phyloP scores from a whole-genome alignment of 1,284 basidiomycete species.

The Naganishia albida region DNA sequence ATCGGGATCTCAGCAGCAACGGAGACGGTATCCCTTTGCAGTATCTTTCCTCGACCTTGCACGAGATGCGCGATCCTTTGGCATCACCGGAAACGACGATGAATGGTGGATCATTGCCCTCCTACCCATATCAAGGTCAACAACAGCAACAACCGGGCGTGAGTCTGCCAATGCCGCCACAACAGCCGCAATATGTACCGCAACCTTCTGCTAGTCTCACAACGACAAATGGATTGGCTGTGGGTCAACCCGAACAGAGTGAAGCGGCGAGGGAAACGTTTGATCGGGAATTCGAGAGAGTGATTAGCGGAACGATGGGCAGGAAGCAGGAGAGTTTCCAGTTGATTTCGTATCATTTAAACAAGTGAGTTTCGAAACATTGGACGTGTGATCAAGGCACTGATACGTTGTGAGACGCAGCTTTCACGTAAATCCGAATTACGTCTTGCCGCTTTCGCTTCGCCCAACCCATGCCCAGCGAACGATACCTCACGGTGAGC shows the following conservation, averaged over 20 bases:
- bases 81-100: conserved; percentile 12
- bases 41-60: conserved; percentile 26
- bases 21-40: conserved; percentile 17
- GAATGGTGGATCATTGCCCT: conserved; percentile 3
- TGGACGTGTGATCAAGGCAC: conserved; percentile 50
- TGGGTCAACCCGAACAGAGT: conserved; percentile 16
- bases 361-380: conserved; percentile 59
- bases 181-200: neutral
- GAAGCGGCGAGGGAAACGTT: conserved; percentile 36
- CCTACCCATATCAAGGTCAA: conserved; percentile 6
- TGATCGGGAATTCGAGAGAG: conserved; percentile 25
- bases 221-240: conserved; percentile 11
- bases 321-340: conserved; percentile 32
- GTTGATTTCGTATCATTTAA: conserved; percentile 72
- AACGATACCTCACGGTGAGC: conserved; percentile 72
- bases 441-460: conserved; percentile 82
- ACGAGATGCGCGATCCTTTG: conserved; percentile 20
- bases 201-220: neutral
- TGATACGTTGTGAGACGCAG: conserved; percentile 36
- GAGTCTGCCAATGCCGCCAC: neutral
- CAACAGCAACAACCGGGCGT: conserved; percentile 10
- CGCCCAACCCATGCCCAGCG: conserved; percentile 81
- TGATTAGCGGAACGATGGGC: conserved; percentile 10
- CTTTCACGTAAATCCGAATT: conserved; percentile 60
- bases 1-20: neutral